Percentiles rank a stretch among this genome's conserved stretches.
Conservation (phyloP, 1,284 basidiomycete genomes). For the Fomes fomentarius region DNA sequence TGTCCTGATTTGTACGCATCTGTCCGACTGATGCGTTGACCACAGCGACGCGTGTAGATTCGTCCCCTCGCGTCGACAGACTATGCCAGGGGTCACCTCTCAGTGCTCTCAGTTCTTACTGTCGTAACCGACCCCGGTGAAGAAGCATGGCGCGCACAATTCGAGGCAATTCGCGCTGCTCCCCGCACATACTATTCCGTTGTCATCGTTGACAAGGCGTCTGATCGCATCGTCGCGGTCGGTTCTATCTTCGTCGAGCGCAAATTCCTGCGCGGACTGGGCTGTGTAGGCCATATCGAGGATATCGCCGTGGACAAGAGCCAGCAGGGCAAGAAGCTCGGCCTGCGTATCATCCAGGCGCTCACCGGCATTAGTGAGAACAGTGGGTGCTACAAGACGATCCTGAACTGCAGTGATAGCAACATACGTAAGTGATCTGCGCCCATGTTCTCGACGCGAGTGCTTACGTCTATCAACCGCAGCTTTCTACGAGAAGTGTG, state of each 20-base stretch:
- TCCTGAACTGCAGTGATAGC: conserved; percentile 90
- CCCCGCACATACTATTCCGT: conserved; percentile 81
- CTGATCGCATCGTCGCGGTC: conserved; percentile 83
- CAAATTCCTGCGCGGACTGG: conserved; percentile 88
- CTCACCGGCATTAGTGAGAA: conserved; percentile 80
- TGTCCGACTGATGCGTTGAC: neutral
- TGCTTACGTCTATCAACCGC: conserved; percentile 5
- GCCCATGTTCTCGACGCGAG: neutral
- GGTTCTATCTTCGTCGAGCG: conserved; percentile 89
- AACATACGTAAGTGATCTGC: conserved; percentile 81
- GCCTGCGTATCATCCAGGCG: conserved; percentile 84
- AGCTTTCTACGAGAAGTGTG: conserved; percentile 99
- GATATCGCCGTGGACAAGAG: conserved; percentile 92
- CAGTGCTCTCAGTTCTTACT: conserved; percentile 82
- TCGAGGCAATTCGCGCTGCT: conserved; percentile 57
- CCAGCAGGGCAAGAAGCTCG: conserved; percentile 90
- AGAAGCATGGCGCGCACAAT: conserved; percentile 69
- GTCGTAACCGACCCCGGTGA: conserved; percentile 78
- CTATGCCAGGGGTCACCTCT: conserved; percentile 83
- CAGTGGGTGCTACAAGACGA: conserved; percentile 92
- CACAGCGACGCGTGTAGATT: conserved; percentile 53
- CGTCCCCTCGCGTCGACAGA: conserved; percentile 90
- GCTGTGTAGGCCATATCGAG: conserved; percentile 92
- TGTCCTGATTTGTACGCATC: too few species aligned
- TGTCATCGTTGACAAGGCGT: conserved; percentile 78